phyloP scores from a whole-genome alignment of 1,139 yeast species.

The Pichia sp. region DNA sequence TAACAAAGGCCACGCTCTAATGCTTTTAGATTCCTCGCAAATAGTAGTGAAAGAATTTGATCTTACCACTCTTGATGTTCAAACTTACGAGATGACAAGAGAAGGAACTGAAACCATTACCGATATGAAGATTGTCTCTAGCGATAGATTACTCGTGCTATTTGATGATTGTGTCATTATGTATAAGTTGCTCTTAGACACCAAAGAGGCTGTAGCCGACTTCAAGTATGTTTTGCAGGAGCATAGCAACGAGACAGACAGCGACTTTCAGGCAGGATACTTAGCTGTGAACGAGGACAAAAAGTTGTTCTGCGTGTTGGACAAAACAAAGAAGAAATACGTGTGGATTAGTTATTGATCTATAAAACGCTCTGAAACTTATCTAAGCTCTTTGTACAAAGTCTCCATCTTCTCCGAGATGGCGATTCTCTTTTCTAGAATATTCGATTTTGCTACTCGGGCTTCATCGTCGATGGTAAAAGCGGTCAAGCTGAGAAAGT shows the following conservation, averaged over 20 bases:
- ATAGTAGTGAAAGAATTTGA: not conserved
- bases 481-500: conserved; percentile 1
- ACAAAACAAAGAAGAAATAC: conserved; percentile 38
- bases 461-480: conserved; percentile 16
- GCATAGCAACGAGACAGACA: not conserved
- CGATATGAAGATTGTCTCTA: conserved; percentile 16
- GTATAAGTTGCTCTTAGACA: not conserved
- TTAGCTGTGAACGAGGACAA: conserved; percentile 2
- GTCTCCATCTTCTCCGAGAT: conserved; percentile 7
- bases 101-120: not conserved
- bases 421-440: conserved; percentile 6
- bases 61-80: not conserved
- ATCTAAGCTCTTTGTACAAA: conserved; percentile 12
- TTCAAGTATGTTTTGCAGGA: not conserved
- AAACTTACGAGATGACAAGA: not conserved
- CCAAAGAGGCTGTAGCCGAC: not conserved
- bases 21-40: not conserved
- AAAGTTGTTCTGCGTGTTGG: conserved; percentile 37
- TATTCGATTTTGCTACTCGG: conserved; percentile 5
- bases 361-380: not conserved
- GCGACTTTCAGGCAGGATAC: conserved; percentile 1
- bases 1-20: not conserved
- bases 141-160: not conserved
- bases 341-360: conserved; percentile 16
- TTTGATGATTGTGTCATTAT: conserved; percentile 5